phyloP scores from a whole-genome alignment of 305 asterid species.

The Monarda citriodora region DNA sequence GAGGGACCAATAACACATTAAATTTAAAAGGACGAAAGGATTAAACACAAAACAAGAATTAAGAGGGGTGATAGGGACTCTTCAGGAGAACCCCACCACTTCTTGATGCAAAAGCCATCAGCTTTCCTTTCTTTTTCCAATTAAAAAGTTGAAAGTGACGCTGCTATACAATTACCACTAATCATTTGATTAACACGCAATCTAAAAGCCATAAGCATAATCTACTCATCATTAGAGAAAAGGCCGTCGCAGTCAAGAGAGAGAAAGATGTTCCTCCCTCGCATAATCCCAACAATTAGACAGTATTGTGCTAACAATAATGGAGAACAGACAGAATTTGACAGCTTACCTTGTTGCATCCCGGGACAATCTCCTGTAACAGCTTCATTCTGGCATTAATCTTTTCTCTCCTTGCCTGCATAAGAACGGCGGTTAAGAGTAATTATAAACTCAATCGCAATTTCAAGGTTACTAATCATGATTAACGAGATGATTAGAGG shows the following conservation, averaged over 20 bases:
- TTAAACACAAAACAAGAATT: conserved; percentile 35
- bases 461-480: conserved; percentile 24
- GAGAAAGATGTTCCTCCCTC: conserved; percentile 16
- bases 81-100: conserved; percentile 48
- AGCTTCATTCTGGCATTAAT: conserved; percentile 97
- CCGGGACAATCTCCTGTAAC: conserved; percentile 97
- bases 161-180: conserved; percentile 19
- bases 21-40: conserved; percentile 30
- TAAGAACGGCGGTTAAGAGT: conserved; percentile 14
- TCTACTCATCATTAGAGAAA: conserved; percentile 21
- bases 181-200: conserved; percentile 16
- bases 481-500: conserved; percentile 26
- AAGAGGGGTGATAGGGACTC: conserved; percentile 39
- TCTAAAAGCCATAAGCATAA: conserved; percentile 19
- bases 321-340: conserved; percentile 23
- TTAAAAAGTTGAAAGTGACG: conserved; percentile 60
- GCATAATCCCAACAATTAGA: conserved; percentile 22
- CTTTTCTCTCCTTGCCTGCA: conserved; percentile 99
- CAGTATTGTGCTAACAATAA: conserved; percentile 15
- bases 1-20: conserved; percentile 33
- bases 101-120: conserved; percentile 51
- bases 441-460: conserved; percentile 15
- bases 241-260: conserved; percentile 23
- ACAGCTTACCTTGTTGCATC: conserved; percentile 93
- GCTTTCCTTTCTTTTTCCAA: conserved; percentile 35